Percentiles rank a stretch among this genome's conserved stretches.
These are phyloP conservation scores for Tuber magnatum DNA, from an alignment of 495 filamentous ascomycete genomes.

Conservation along the genomic window DNA sequence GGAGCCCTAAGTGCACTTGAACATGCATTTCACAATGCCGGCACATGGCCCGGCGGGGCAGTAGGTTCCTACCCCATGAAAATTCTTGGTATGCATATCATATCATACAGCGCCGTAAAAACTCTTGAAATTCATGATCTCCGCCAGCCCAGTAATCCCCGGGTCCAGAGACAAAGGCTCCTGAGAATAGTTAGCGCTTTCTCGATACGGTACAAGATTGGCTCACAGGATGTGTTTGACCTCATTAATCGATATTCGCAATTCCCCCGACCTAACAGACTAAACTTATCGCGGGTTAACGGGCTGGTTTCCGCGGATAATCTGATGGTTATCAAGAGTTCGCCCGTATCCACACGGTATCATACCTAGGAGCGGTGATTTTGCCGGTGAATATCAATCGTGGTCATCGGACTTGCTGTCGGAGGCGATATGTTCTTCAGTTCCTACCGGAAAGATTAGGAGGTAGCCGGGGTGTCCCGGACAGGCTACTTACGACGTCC, in stretches of 20 bases:
- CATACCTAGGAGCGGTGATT: not conserved
- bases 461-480: constrained; percentile 2
- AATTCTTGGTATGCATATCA: not conserved
- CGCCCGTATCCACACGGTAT: not conserved
- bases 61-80: not conserved
- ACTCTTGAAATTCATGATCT: not conserved
- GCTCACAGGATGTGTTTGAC: not conserved
- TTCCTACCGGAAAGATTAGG: not conserved
- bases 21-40: constrained; percentile 1
- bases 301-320: not conserved
- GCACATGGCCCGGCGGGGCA: not conserved
- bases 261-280: not conserved
- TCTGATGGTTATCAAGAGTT: not conserved
- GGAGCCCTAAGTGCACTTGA: not conserved
- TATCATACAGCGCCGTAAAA: not conserved
- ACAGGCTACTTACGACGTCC: not conserved
- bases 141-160: not conserved
- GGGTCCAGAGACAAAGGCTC: not conserved
- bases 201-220: not conserved
- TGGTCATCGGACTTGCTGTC: not conserved
- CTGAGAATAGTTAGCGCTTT: not conserved
- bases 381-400: not conserved
- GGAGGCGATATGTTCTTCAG: not conserved
- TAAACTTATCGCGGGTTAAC: not conserved
- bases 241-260: not conserved